These are phyloP conservation scores for Polyporus arcularius DNA, from an alignment of 768 basidiomycete genomes.

Conservation along the genomic window DNA sequence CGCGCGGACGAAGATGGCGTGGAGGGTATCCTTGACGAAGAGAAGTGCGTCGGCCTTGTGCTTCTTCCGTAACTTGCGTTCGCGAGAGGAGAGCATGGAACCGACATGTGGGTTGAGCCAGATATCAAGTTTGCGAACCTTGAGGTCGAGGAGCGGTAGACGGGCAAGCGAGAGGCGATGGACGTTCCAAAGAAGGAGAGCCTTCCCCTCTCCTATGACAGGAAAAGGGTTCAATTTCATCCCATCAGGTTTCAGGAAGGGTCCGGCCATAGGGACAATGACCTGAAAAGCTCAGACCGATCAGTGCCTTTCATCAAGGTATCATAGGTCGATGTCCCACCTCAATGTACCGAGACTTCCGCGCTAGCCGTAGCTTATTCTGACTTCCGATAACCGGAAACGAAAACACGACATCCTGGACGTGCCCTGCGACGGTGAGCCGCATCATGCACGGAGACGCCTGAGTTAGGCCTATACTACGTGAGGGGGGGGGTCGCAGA, in stretches of 20 bases:
- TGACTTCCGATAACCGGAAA: constrained; percentile 43
- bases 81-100: constrained; percentile 35
- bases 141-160: constrained; percentile 35
- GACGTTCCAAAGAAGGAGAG: constrained; percentile 34
- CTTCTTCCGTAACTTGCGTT: constrained; percentile 26
- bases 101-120: constrained; percentile 38
- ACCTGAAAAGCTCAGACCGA: constrained; percentile 33
- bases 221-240: constrained; percentile 31
- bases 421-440: constrained; percentile 30
- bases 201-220: constrained; percentile 14
- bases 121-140: constrained; percentile 4
- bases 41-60: constrained; percentile 28
- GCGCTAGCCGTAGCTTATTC: constrained; percentile 47
- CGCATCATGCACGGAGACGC: constrained; percentile 35
- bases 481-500: no score
- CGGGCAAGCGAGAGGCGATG: constrained; percentile 41
- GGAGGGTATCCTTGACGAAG: constrained; percentile 36
- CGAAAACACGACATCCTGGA: constrained; percentile 39
- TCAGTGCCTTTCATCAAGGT: neutral
- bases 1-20: constrained; percentile 28
- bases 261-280: constrained; percentile 21
- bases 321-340: constrained; percentile 15
- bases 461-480: constrained; percentile 17
- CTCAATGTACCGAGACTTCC: constrained; percentile 54
- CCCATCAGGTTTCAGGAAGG: constrained; percentile 21